Conservation (phyloP, 2,329 filamentous ascomycete species). For the Talaromyces marneffei region DNA sequence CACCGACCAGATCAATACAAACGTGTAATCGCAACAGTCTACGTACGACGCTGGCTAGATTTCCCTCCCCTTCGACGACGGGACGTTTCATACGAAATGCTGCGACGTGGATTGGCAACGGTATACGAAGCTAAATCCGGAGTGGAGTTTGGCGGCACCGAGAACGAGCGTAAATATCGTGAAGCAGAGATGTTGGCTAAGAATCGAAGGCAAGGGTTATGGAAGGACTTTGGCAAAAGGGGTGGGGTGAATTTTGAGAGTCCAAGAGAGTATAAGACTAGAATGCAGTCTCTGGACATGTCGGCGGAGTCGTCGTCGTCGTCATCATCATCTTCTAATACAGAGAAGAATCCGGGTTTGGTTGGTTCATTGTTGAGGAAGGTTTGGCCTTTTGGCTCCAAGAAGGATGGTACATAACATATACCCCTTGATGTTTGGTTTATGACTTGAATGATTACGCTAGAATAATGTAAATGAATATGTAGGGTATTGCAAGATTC, state of each 20-base stretch:
- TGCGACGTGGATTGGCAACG: slow-evolving; percentile 76
- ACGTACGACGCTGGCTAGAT: slow-evolving; percentile 53
- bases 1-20: slow-evolving; percentile 88
- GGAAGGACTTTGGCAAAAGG: slow-evolving; percentile 55
- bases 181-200: slow-evolving; percentile 54
- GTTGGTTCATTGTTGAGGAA: not conserved
- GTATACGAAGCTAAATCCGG: slow-evolving; percentile 91
- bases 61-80: slow-evolving; percentile 51
- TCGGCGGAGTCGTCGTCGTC: not conserved
- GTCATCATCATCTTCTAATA: not conserved
- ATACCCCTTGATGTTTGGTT: not conserved
- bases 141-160: slow-evolving; percentile 74
- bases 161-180: slow-evolving; percentile 45
- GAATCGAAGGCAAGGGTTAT: slow-evolving; percentile 63
- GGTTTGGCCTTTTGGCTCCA: not conserved
- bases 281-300: slow-evolving; percentile 37
- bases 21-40: slow-evolving; percentile 80
- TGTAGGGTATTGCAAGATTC: not conserved
- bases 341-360: not conserved
- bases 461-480: not conserved
- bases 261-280: slow-evolving; percentile 78
- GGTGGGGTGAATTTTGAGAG: slow-evolving; percentile 61
- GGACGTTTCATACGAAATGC: slow-evolving; percentile 86
- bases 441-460: not conserved
- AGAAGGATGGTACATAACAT: slow-evolving; percentile 2